Evolutionary conservation across 2,329 filamentous ascomycete genomes (phyloP).

Genomic region (Epichloe glyceriae): DNA sequence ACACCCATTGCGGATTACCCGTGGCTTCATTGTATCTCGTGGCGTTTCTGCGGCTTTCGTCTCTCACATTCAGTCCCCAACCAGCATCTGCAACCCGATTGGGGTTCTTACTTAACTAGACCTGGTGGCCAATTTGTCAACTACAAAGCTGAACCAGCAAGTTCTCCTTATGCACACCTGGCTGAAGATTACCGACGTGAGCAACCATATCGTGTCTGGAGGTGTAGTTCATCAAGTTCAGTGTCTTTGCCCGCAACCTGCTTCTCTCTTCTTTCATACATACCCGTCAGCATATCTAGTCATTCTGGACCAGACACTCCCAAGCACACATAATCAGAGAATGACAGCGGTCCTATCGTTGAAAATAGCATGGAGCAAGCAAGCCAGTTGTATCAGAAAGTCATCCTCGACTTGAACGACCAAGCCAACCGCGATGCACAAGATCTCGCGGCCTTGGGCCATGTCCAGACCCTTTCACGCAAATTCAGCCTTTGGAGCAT

Average conservation of each 20-base stretch:
- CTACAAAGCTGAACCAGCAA: neutral
- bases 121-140: neutral
- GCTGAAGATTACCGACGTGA: neutral
- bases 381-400: constrained; percentile 3
- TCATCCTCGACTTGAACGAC: constrained; percentile 2
- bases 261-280: too few relatives aligned
- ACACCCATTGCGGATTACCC: neutral
- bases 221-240: neutral
- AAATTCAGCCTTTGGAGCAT: constrained; percentile 44
- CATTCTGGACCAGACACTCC: neutral
- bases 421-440: constrained; percentile 19
- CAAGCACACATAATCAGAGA: neutral
- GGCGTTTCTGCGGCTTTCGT: neutral
- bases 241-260: too few relatives aligned
- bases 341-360: constrained; percentile 4
- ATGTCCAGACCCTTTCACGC: constrained; percentile 25
- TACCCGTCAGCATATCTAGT: neutral
- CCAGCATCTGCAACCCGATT: neutral
- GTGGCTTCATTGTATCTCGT: neutral
- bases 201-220: neutral
- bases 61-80: neutral
- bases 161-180: neutral
- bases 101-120: neutral
- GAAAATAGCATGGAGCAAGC: constrained; percentile 7
- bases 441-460: constrained; percentile 28